Conservation (phyloP, 768 basidiomycete species). For the Mycena vulgaris region DNA sequence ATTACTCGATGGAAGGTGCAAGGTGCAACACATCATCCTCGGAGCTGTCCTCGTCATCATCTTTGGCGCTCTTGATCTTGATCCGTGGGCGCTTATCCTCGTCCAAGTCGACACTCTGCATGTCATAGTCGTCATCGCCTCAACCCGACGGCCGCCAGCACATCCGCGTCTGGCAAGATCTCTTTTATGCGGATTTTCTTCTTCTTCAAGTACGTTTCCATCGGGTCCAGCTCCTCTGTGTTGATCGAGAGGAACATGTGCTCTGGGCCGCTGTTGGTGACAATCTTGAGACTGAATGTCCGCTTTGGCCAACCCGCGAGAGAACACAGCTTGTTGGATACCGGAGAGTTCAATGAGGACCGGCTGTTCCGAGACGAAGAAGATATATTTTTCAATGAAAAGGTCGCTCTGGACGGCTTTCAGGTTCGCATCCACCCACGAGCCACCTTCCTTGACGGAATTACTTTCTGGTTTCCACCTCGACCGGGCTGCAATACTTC, state of each 20-base stretch:
- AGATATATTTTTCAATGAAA: constrained; percentile 97
- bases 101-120: constrained; percentile 85
- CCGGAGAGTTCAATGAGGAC: constrained; percentile 91
- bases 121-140: constrained; percentile 86
- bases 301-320: constrained; percentile 93
- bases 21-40: constrained; percentile 67
- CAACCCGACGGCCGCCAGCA: constrained; percentile 76
- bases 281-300: constrained; percentile 94
- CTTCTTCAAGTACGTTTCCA: constrained; percentile 87
- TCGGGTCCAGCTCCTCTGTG: constrained; percentile 94
- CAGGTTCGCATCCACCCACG: too few species aligned
- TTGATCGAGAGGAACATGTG: constrained; percentile 94
- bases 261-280: constrained; percentile 87
- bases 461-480: constrained; percentile 18
- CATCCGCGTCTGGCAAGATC: constrained; percentile 90
- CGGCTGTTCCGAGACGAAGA: constrained; percentile 97
- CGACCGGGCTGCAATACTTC: constrained; percentile 16
- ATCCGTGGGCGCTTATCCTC: constrained; percentile 74
- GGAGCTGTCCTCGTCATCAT: constrained; percentile 86
- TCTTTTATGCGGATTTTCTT: constrained; percentile 97
- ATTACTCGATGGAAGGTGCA: not conserved
- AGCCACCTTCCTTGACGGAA: constrained; percentile 40
- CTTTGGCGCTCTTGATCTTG: constrained; percentile 62
- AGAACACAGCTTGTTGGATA: constrained; percentile 93
- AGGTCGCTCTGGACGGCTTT: constrained; percentile 98